Percentiles rank a stretch among this genome's conserved stretches.
phyloP scores from a whole-genome alignment of 164 flowering plant species.

The Dillenia suffruticosa region DNA sequence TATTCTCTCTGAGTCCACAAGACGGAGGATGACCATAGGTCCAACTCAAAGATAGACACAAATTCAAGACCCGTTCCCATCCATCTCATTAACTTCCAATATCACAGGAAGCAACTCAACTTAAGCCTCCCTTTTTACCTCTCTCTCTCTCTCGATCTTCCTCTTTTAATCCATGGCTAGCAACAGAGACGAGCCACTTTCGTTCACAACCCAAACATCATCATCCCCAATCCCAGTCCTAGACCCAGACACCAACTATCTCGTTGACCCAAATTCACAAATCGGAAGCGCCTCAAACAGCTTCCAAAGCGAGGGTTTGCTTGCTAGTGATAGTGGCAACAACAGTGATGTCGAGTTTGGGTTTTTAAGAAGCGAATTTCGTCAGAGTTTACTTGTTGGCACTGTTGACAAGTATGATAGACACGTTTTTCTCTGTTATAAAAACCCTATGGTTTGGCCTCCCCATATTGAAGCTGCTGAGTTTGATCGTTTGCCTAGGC shows the following conservation, averaged over 20 bases:
- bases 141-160: no score
- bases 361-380: conserved; percentile 58
- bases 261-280: conserved; percentile 29
- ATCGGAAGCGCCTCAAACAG: conserved; percentile 69
- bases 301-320: conserved; percentile 65
- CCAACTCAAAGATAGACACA: no score
- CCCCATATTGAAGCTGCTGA: conserved; percentile 82
- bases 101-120: no score
- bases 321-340: conserved; percentile 24
- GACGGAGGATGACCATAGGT: no score
- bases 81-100: no score
- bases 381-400: conserved; percentile 56
- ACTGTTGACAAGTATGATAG: conserved; percentile 70
- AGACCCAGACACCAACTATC: conserved; percentile 30
- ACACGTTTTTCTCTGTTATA: conserved; percentile 88
- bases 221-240: conserved; percentile 55
- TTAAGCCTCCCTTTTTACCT: no score
- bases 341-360: conserved; percentile 63
- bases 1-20: no score
- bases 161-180: conserved; percentile 20
- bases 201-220: conserved; percentile 34
- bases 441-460: conserved; percentile 87
- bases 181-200: conserved; percentile 47
- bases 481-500: conserved; percentile 89
- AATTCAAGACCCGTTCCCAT: no score